phyloP scores from a whole-genome alignment of 2,329 filamentous ascomycete species.

The Phialophora verrucosa region DNA sequence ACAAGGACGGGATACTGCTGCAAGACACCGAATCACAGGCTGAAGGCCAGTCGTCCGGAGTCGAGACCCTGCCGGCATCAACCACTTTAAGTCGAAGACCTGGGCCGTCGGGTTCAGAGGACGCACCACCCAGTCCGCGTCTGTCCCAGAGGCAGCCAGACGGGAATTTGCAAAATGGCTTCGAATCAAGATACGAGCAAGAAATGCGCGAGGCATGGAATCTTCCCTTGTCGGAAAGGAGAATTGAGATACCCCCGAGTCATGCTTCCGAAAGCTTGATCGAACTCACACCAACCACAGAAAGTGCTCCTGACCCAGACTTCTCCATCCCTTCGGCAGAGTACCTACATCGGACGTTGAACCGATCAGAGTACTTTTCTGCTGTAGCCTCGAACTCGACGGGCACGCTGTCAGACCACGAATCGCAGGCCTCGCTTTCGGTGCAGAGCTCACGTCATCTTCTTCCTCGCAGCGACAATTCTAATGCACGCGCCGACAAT shows the following conservation, averaged over 20 bases:
- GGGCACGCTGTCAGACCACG: slow-evolving; percentile 46
- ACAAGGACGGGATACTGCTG: slow-evolving; percentile 24
- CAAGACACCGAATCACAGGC: background rate
- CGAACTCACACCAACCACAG: slow-evolving; percentile 55
- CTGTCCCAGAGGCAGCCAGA: slow-evolving; percentile 6
- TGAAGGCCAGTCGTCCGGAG: slow-evolving; percentile 20
- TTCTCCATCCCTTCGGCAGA: slow-evolving; percentile 34
- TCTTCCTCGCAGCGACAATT: background rate
- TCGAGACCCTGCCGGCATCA: slow-evolving; percentile 14
- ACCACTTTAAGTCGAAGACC: slow-evolving; percentile 17
- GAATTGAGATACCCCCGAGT: slow-evolving; percentile 42
- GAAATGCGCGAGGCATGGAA: slow-evolving; percentile 41
- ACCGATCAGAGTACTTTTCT: slow-evolving; percentile 41
- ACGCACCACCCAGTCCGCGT: slow-evolving; percentile 2
- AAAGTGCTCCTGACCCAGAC: slow-evolving; percentile 44
- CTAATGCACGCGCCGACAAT: background rate
- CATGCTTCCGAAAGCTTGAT: slow-evolving; percentile 51
- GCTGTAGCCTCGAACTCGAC: slow-evolving; percentile 34
- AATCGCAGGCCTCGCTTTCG: slow-evolving; percentile 38
- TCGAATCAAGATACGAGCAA: slow-evolving; percentile 39
- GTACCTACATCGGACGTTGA: slow-evolving; percentile 32
- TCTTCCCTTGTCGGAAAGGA: slow-evolving; percentile 33
- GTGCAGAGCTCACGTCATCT: slow-evolving; percentile 3
- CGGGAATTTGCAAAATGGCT: slow-evolving; percentile 11
- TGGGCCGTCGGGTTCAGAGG: slow-evolving; percentile 3